Evolutionary conservation across 2,329 filamentous ascomycete genomes (phyloP).

Genomic region (Nemania sp.): DNA sequence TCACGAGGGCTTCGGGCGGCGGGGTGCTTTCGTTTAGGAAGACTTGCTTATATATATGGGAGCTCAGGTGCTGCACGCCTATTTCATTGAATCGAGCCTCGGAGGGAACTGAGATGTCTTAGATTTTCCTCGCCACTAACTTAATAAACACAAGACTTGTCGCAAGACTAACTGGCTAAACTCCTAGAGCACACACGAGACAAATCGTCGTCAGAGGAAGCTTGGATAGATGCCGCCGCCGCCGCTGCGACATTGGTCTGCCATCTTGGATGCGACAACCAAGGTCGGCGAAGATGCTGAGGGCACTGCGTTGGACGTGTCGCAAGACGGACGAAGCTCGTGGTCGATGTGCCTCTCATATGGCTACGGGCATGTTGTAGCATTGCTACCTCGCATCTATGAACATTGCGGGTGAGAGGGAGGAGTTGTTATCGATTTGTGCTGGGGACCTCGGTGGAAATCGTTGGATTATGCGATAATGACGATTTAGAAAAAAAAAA

Average conservation of each 20-base stretch:
- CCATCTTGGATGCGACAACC: constrained; percentile 57
- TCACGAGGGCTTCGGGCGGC: constrained; percentile 77
- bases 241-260: constrained; percentile 52
- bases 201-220: constrained; percentile 30
- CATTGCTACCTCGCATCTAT: constrained; percentile 52
- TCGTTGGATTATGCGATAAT: constrained; percentile 22
- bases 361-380: constrained; percentile 55
- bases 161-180: constrained; percentile 57
- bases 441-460: constrained; percentile 6
- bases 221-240: constrained; percentile 23
- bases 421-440: not conserved
- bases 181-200: constrained; percentile 43
- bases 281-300: constrained; percentile 53
- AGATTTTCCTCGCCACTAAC: constrained; percentile 25
- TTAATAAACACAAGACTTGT: constrained; percentile 10
- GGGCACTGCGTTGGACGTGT: constrained; percentile 60
- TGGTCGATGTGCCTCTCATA: constrained; percentile 56
- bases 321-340: constrained; percentile 65
- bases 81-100: constrained; percentile 88
- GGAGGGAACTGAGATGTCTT: constrained; percentile 57
- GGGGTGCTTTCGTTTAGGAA: constrained; percentile 72
- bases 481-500: constrained; percentile 33
- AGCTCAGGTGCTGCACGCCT: constrained; percentile 92
- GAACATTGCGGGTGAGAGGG: constrained; percentile 42
- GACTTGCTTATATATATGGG: constrained; percentile 83